Base-by-base conservation (phyloP, 768 basidiomycete genomes). In the Xerocomellus intermedius region DNA sequence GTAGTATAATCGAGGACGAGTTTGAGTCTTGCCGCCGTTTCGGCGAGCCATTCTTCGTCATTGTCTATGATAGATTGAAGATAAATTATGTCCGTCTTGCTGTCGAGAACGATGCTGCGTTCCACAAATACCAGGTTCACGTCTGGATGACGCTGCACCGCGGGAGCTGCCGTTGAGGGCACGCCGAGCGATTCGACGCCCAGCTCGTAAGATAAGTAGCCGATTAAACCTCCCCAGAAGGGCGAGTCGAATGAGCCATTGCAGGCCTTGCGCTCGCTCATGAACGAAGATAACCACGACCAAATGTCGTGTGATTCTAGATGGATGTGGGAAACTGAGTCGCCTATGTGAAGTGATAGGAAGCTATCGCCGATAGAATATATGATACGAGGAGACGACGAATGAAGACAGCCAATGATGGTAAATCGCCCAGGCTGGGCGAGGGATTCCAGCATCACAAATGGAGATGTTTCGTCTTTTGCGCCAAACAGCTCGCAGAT, bases 141-240 rank as follows among this genome's bases (percentile, higher is more conserved):
- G 69, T 92, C 91, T 2, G 87, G 83, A 64, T 89, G 85, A 28
- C 67, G 67, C 37, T 65, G 71, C 44, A 65, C 67, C n/a, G 35
- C 53, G 38, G 45, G 57, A 54, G 21, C 35, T 53, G 66, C 62
- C 36, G 69, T 71, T 26, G 78, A 67, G 50, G 77, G 70, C 47
- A 86, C 73, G 21, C 74, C 67, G 24, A 91, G 69, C 8, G 82
- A 75, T 42, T 79, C 71, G 6, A 85, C 79, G 13, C 90, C 91
- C 17, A 91, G 75, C 68, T 92, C 91, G 64, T 93, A 94, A 61
- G 87, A 88, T 55, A 93, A 71, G 55, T 81, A 83, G 9, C 91
- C 91, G 22, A 92, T 70, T 14, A 93, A 74, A 22, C 91, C 91
- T 35, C 90, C 91, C 89, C 90, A 91, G 67, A 93, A 93, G 0